A percentile compares a stretch with the other conserved stretches of the same genome.
These are phyloP conservation scores for Waitea zeae DNA, from an alignment of 1,284 basidiomycete species.

Conservation along the genomic window DNA sequence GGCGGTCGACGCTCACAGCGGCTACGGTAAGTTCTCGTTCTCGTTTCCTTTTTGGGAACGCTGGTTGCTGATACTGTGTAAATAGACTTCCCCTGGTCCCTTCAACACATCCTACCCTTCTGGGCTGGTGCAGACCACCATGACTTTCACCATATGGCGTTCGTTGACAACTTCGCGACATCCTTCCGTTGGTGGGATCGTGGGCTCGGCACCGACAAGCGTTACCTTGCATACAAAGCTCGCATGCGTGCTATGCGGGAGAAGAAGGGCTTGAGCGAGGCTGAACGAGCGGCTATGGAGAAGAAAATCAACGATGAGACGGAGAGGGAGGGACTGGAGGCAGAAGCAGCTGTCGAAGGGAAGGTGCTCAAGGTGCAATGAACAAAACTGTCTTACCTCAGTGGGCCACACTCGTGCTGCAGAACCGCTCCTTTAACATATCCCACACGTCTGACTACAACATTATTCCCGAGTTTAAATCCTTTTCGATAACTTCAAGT, in stretches of 20 bases:
- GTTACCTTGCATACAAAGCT: constrained; percentile 63
- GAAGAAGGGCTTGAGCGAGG: constrained; percentile 25
- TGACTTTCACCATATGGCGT: constrained; percentile 91
- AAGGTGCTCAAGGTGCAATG: too few species aligned
- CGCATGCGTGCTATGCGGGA: constrained; percentile 38
- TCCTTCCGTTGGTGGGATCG: constrained; percentile 88
- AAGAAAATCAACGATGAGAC: constrained; percentile 38
- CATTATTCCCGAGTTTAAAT: too few species aligned
- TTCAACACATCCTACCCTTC: constrained; percentile 88
- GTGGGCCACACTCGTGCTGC: too few species aligned
- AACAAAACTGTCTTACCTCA: too few species aligned
- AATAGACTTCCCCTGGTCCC: constrained; percentile 89
- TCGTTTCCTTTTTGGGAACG: not conserved
- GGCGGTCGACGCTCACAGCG: constrained; percentile 93
- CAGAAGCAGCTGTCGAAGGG: constrained; percentile 52
- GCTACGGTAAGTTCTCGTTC: constrained; percentile 50
- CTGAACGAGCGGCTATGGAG: constrained; percentile 37
- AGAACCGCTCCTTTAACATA: too few species aligned
- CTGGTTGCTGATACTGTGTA: not conserved
- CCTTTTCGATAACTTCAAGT: too few species aligned
- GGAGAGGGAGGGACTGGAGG: constrained; percentile 54
- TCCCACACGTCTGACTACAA: too few species aligned
- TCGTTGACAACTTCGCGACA: constrained; percentile 80
- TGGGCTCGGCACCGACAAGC: constrained; percentile 72
- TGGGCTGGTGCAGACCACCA: constrained; percentile 99